Base-by-base conservation (phyloP, 352 stramenopile species). In the Saprolegnia diclina region DNA sequence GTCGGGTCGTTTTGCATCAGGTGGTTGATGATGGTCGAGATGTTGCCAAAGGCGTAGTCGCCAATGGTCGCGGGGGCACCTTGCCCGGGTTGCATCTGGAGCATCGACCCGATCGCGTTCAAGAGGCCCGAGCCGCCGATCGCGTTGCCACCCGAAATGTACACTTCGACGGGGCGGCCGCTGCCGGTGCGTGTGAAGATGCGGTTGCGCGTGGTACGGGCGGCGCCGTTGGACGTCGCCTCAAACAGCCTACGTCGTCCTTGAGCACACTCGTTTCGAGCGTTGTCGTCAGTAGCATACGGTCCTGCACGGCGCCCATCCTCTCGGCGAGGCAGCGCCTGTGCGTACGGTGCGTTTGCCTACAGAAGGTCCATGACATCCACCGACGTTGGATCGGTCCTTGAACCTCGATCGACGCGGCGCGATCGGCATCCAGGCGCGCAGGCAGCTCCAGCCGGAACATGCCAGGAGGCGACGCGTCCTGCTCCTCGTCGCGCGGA, bases 1-100 rank as follows among this genome's bases (percentile, higher is more conserved):
- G 92, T 95, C 9, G 85, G 76, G 38, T 95, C 87, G 72, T 93
- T 92, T 61, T 92, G 85, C 87, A 95, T 95, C 21, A 95, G 79
- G 65, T 95, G 87, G 68, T 93, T 93, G 62, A 95, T 93, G 26
- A 95, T 76, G 53, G 76, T 91, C 18, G 85, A 80, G 69, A 93
- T 84, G 56, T 89, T 92, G 35, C 87, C 87, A 66, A 95, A 90
- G 4, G 85, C 87, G 53, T 95, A 95, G 73, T 95, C 87, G 0
- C 87, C 85, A 10, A 83, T 72, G 46, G 91, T 90, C 48, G 82
- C 78, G 18, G 79, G 75, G 29, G 90, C 53, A 42, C 82, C 79
- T 32, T 68, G 42, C 10, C 77, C 74, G 22, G 75, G 42, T 7
- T 64, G 64, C 38, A 64, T 24, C 55, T 65, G 61, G 26, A 92